A percentile compares a stretch with the other conserved stretches of the same genome.
Evolutionary conservation across 306 rosid species (phyloP).

Genomic region (Trifolium repens): DNA sequence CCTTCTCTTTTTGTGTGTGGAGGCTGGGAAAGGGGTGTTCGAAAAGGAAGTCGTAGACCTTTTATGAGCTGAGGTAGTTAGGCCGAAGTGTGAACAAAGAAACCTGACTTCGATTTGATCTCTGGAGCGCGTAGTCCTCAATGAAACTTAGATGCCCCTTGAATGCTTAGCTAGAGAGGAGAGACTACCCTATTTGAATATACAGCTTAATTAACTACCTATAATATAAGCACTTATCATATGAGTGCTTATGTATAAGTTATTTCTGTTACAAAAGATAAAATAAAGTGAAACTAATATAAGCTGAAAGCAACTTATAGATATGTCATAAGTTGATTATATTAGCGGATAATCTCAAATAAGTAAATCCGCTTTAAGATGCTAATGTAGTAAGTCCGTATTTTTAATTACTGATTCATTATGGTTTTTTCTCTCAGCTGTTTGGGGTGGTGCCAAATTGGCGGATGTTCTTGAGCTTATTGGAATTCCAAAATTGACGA

Average conservation of each 20-base stretch:
- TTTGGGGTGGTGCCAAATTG: conserved; percentile 94
- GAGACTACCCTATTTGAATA: not conserved
- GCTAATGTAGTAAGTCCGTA: conserved; percentile 23
- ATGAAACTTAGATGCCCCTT: conserved; percentile 20
- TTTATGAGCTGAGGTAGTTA: conserved; percentile 1
- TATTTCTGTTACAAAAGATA: not conserved
- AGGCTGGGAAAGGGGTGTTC: not conserved
- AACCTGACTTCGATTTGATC: conserved; percentile 14
- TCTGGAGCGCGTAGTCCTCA: not conserved
- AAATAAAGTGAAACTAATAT: not conserved
- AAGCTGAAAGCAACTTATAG: not conserved
- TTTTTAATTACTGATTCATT: conserved; percentile 23
- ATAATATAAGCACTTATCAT: not conserved
- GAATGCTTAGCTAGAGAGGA: conserved; percentile 4
- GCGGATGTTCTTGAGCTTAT: conserved; percentile 89
- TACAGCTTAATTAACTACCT: not conserved
- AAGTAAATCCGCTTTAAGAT: not conserved
- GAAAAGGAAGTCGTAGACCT: not conserved
- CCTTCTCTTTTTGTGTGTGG: not conserved
- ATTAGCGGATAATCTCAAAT: not conserved
- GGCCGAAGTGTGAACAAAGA: not conserved
- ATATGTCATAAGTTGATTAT: not conserved
- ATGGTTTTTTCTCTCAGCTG: conserved; percentile 57
- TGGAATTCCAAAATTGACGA: conserved; percentile 72
- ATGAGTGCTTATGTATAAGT: not conserved